Conservation (phyloP, 768 basidiomycete species). For the Macrolepiota dolichaula region DNA sequence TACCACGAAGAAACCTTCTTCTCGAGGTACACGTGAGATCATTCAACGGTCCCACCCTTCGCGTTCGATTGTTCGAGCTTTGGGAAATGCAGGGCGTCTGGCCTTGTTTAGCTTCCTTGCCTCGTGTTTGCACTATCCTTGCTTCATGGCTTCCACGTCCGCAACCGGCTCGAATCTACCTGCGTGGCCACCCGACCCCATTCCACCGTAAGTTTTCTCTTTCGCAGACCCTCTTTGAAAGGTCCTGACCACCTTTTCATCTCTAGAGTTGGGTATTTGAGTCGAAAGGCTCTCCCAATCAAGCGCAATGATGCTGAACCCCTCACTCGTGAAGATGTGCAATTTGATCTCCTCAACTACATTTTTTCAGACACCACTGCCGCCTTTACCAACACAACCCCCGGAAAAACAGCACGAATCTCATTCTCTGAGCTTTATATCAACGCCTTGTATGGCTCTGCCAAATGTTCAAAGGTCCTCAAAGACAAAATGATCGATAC, state of each 20-base stretch:
- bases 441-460: slow-evolving; percentile 74
- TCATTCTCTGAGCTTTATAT: slow-evolving; percentile 84
- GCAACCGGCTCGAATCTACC: slow-evolving; percentile 25
- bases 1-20: slow-evolving; percentile 11
- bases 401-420: slow-evolving; percentile 48
- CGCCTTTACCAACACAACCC: slow-evolving; percentile 68
- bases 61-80: slow-evolving; percentile 18
- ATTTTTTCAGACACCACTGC: slow-evolving; percentile 69
- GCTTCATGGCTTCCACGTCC: slow-evolving; percentile 47
- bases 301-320: slow-evolving; percentile 83
- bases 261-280: slow-evolving; percentile 54
- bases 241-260: slow-evolving; percentile 12
- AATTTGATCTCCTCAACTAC: slow-evolving; percentile 78
- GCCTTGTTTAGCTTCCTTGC: slow-evolving; percentile 29
- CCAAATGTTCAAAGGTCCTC: slow-evolving; percentile 83
- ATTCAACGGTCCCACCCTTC: slow-evolving; percentile 24
- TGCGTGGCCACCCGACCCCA: slow-evolving; percentile 45
- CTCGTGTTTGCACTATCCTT: slow-evolving; percentile 33
- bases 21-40: slow-evolving; percentile 34
- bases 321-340: slow-evolving; percentile 78
- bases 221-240: slow-evolving; percentile 4
- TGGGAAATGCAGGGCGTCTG: slow-evolving; percentile 20
- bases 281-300: slow-evolving; percentile 71
- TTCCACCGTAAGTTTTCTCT: slow-evolving; percentile 46
- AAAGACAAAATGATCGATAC: slow-evolving; percentile 86